Evolutionary conservation across 306 rosid species (phyloP).

Genomic region (Quercus wislizeni): DNA sequence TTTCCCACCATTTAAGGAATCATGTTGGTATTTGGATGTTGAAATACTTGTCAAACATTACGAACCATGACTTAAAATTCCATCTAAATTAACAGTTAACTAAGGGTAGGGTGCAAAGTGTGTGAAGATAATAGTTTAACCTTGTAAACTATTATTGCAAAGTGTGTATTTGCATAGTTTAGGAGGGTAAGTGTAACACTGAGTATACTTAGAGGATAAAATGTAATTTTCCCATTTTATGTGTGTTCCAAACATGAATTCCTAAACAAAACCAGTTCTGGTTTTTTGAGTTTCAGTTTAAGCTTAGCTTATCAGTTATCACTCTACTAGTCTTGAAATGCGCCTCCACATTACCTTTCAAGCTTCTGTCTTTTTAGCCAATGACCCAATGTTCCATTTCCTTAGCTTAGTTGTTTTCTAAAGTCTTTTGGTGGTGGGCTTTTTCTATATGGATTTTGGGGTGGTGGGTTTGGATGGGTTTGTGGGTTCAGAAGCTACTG

Average conservation of each 20-base stretch:
- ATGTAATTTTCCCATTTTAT: constrained; percentile 31
- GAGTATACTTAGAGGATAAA: no score
- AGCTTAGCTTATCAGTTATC: constrained; percentile 13
- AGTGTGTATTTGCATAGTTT: no score
- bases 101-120: no score
- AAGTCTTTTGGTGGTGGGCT: not conserved
- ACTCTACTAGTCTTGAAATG: constrained; percentile 32
- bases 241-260: constrained; percentile 42
- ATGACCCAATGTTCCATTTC: constrained; percentile 31
- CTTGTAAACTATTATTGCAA: no score
- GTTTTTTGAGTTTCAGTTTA: constrained; percentile 39
- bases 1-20: no score
- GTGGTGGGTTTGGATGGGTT: constrained; percentile 67
- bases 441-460: constrained; percentile 73
- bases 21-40: no score
- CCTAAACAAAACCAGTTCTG: constrained; percentile 48
- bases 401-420: constrained; percentile 17
- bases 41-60: no score
- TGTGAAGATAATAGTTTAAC: no score
- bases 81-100: no score
- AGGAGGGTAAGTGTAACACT: no score
- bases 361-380: constrained; percentile 21
- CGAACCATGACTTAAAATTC: no score
- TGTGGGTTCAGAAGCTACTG: constrained; percentile 50
- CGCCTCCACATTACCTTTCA: constrained; percentile 21